Evolutionary conservation across 179 eudicot species (phyloP), one percentile per base, ranked within the genome.

Genomic region (Spergularia azorica): DNA sequence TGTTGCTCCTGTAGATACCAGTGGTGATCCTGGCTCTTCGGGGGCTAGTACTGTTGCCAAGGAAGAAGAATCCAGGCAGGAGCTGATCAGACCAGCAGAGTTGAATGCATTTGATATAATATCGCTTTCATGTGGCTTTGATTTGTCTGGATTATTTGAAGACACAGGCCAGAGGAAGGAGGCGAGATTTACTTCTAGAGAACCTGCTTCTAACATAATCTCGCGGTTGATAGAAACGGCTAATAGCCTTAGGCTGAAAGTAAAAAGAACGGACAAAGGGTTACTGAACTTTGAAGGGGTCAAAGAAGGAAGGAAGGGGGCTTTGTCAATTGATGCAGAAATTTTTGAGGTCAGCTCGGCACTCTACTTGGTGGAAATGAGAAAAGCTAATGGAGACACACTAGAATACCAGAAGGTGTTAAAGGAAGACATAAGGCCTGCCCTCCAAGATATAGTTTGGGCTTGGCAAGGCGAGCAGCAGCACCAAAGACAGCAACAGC

Each of bases 61-160:
- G 2, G 66, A 71, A 72, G 81, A 54, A 21, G 84, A 76, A 59
- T 60, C 80, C 43, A 80, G 63, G 65, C 75, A 70, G 41, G 79
- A 81, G 26, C 55, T 9, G n/a, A 43, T 81, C 56, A 78, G 46
- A 63, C 84, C 84, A 36, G 72, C 81, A 15, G 84, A 82, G 76
- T 71, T 82, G 21, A 82, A 82, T 78, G 84, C 84, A 43, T 82
- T 82, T 51, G 84, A 82, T 70, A 82, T 82, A 41, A 82, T 82
- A 15, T 82, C 84, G 61, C 84, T 82, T 74, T 82, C 84, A 43
- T 78, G 81, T 51, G 84, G 84, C 21, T 82, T 82, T 64, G 72
- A 78, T 70, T 60, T 82, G 41, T 82, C 84, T 26, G 81, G 84
- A 17, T 70, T 82, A 74, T 82, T 82, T 52, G 81, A 82, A 70